These are phyloP conservation scores for Dorcoceras hygrometricum DNA, from an alignment of 257 asterid species.

Conservation along the genomic window DNA sequence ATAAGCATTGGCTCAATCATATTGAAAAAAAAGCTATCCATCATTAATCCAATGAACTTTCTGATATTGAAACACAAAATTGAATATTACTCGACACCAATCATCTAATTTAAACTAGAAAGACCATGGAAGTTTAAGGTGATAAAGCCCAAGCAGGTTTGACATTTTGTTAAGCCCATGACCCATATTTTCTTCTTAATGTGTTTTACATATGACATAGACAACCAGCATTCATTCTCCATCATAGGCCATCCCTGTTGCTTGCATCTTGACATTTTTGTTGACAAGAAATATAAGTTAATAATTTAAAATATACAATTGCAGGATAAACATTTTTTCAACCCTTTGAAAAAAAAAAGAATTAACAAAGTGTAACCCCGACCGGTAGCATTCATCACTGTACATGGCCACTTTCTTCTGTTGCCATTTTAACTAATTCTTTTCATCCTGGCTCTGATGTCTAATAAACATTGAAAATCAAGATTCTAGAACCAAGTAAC, in stretches of 20 bases:
- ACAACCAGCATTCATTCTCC: not conserved
- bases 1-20: constrained; percentile 11
- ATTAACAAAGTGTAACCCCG: not conserved
- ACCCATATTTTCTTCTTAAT: not conserved
- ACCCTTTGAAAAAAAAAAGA: not conserved
- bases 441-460: not conserved
- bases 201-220: not conserved
- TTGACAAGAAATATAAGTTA: not conserved
- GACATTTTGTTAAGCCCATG: not conserved
- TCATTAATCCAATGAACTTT: not conserved
- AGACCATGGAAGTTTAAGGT: not conserved
- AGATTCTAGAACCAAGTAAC: not conserved
- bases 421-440: not conserved
- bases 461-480: not conserved
- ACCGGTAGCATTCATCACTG: not conserved
- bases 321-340: not conserved
- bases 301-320: too few species aligned
- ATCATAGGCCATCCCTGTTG: not conserved
- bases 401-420: not conserved
- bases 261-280: not conserved
- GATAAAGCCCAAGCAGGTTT: not conserved
- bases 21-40: not conserved
- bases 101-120: not conserved
- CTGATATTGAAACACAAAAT: not conserved
- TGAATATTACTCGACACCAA: not conserved